Conservation (phyloP, 2,329 filamentous ascomycete genomes). For the Sordariomycetes sp. region DNA sequence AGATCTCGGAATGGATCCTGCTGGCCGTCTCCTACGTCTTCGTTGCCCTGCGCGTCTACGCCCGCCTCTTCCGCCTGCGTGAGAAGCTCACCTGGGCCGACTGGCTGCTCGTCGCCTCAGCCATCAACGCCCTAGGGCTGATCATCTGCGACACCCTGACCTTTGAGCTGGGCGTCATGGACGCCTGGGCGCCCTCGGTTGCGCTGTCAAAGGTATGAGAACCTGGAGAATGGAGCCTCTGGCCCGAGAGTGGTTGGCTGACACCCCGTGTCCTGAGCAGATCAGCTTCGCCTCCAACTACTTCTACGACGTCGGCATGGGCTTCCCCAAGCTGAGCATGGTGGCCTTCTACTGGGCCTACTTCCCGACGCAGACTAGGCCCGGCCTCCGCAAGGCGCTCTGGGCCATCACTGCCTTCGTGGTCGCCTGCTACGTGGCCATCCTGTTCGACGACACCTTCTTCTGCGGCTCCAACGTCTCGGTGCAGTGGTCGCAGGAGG, state of each 20-base stretch:
- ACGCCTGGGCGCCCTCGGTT: slow-evolving; percentile 17
- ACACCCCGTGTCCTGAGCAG: slow-evolving; percentile 6
- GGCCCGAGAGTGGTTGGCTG: not conserved
- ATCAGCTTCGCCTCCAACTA: slow-evolving; percentile 25
- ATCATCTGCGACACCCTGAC: slow-evolving; percentile 25
- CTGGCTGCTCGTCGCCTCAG: slow-evolving; percentile 16
- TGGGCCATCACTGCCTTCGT: slow-evolving; percentile 22
- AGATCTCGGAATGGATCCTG: slow-evolving; percentile 24
- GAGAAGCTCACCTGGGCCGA: slow-evolving; percentile 19
- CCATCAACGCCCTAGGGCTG: slow-evolving; percentile 18
- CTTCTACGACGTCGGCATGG: slow-evolving; percentile 26
- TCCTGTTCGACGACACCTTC: slow-evolving; percentile 23
- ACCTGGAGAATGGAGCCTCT: not conserved
- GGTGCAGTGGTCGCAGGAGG: slow-evolving; percentile 23
- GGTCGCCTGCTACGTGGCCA: slow-evolving; percentile 16
- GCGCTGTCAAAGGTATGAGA: slow-evolving; percentile 17
- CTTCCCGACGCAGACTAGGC: slow-evolving; percentile 15
- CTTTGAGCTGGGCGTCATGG: slow-evolving; percentile 19
- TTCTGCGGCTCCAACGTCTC: slow-evolving; percentile 22
- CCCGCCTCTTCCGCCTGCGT: slow-evolving; percentile 18
- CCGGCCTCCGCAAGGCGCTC: slow-evolving; percentile 16
- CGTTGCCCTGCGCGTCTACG: slow-evolving; percentile 19
- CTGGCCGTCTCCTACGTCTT: slow-evolving; percentile 15
- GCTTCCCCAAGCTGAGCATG: slow-evolving; percentile 24
- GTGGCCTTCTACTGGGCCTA: slow-evolving; percentile 25